Percentiles rank a stretch among this genome's conserved stretches.
phyloP scores from a whole-genome alignment of 1,139 yeast genomes.

The Hemisphaericaspora xylanilytica region DNA sequence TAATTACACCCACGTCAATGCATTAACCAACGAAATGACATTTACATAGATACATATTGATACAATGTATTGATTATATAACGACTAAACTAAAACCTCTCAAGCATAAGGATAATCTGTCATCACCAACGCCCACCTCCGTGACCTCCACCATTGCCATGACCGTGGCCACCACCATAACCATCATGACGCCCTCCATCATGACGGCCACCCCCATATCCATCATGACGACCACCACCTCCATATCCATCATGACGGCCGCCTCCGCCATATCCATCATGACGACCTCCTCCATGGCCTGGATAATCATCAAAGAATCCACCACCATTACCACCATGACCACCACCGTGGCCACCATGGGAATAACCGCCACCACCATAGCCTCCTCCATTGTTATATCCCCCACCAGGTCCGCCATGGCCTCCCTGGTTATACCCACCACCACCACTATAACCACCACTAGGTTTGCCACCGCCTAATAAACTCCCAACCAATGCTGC shows the following conservation, averaged over 20 bases:
- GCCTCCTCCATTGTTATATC: constrained; percentile 2
- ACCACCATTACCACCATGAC: constrained; percentile 6
- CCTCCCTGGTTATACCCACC: constrained; percentile 5
- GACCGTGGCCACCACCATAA: not conserved
- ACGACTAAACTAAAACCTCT: too few relatives aligned
- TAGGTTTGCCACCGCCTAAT: constrained; percentile 1
- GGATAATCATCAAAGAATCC: constrained; percentile 3
- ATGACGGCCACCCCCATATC: constrained; percentile 3
- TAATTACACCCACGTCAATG: too few relatives aligned
- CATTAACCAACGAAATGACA: too few relatives aligned
- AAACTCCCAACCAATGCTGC: constrained; percentile 1
- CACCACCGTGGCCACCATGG: constrained; percentile 3
- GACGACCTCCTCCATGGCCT: constrained; percentile 1
- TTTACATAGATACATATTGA: too few relatives aligned
- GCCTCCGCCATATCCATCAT: too few relatives aligned
- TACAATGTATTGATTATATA: too few relatives aligned
- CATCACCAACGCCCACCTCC: constrained; percentile 5
- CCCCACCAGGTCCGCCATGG: too few relatives aligned
- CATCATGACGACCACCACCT: not conserved
- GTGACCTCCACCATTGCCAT: not conserved
- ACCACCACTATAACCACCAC: constrained; percentile 5
- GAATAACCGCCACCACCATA: constrained; percentile 6
- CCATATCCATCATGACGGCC: not conserved
- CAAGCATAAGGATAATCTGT: not conserved
- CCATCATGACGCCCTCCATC: constrained; percentile 2